phyloP scores from a whole-genome alignment of 352 stramenopile species.

The Pythium scleroteichum region DNA sequence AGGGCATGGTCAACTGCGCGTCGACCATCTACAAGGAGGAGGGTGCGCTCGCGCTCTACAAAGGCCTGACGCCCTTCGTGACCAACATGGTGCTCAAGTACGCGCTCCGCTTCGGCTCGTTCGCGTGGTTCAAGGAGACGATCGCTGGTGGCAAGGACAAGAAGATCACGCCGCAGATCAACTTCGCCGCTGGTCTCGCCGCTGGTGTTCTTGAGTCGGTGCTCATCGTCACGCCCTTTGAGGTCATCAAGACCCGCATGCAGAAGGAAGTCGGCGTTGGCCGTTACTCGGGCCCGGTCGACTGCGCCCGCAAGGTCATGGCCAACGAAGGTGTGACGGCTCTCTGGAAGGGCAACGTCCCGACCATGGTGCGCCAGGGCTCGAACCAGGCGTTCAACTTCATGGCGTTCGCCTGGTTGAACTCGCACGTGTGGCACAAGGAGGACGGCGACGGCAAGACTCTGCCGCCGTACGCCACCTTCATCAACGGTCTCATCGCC shows the following conservation, averaged over 20 bases:
- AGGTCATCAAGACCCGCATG: constrained; percentile 99
- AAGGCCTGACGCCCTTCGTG: constrained; percentile 82
- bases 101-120: constrained; percentile 84
- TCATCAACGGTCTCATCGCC: constrained; percentile 93
- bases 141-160: constrained; percentile 75
- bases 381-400: constrained; percentile 99
- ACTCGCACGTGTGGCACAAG: constrained; percentile 93
- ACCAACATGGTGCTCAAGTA: constrained; percentile 92
- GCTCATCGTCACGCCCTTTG: constrained; percentile 96
- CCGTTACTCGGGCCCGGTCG: constrained; percentile 86
- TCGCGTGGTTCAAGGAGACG: constrained; percentile 86
- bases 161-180: constrained; percentile 66
- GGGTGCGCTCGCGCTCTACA: constrained; percentile 77
- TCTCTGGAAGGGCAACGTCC: constrained; percentile 96
- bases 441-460: constrained; percentile 89
- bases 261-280: constrained; percentile 93
- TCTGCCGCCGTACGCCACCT: constrained; percentile 92
- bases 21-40: constrained; percentile 83
- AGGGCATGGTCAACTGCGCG: constrained; percentile 82
- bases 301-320: constrained; percentile 92
- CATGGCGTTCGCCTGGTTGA: constrained; percentile 91
- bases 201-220: constrained; percentile 95
- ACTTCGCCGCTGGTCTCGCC: constrained; percentile 89
- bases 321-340: constrained; percentile 92
- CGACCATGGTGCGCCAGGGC: constrained; percentile 96